These are phyloP conservation scores for Nothophoma quercina DNA, from an alignment of 2,329 filamentous ascomycete genomes.

Conservation along the genomic window DNA sequence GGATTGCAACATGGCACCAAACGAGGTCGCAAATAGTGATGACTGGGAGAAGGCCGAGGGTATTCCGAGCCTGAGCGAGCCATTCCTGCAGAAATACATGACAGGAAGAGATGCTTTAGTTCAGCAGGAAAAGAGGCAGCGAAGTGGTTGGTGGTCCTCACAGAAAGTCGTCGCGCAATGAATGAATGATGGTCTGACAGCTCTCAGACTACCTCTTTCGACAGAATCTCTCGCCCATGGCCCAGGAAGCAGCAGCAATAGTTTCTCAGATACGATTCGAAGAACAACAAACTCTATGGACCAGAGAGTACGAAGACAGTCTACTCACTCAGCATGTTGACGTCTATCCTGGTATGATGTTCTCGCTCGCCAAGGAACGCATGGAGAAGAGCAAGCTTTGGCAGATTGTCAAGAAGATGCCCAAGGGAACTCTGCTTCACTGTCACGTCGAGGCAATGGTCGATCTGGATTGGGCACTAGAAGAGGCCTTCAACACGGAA, in stretches of 20 bases:
- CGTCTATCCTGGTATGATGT: conserved; percentile 92
- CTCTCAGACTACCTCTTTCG: conserved; percentile 72
- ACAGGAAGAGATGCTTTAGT: conserved; percentile 78
- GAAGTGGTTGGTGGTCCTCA: conserved; percentile 69
- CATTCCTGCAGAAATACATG: conserved; percentile 84
- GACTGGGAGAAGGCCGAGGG: conserved; percentile 53
- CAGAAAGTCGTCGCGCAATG: neutral
- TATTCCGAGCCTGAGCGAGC: conserved; percentile 62
- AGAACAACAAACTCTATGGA: conserved; percentile 81
- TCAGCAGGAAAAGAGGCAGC: conserved; percentile 78
- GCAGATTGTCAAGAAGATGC: conserved; percentile 84
- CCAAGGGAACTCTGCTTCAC: conserved; percentile 86
- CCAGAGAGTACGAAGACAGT: conserved; percentile 72
- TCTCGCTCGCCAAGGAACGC: conserved; percentile 80
- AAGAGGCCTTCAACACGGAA: conserved; percentile 72
- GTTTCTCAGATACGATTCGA: conserved; percentile 79
- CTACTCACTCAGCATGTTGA: conserved; percentile 70
- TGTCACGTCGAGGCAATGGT: conserved; percentile 93
- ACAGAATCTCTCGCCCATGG: conserved; percentile 78
- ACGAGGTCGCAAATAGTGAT: conserved; percentile 38
- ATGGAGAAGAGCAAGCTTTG: conserved; percentile 88
- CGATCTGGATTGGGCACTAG: conserved; percentile 81
- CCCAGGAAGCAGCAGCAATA: conserved; percentile 78
- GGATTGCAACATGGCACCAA: conserved; percentile 31
- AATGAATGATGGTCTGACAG: conserved; percentile 33